Base-by-base conservation (phyloP, 345 rosid species). In the Diplotaxis tenuifolia region DNA sequence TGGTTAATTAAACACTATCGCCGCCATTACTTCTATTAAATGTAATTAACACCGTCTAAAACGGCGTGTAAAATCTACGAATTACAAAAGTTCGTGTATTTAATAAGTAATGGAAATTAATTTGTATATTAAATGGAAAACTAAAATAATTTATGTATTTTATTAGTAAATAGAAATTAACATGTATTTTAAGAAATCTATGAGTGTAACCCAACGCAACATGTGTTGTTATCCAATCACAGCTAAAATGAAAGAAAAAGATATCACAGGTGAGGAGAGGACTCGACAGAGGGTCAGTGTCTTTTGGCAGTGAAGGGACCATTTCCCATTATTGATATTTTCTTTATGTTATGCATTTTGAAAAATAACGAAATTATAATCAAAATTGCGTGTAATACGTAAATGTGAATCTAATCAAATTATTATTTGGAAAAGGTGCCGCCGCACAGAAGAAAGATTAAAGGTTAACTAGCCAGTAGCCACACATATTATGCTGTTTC, bases 361-460 rank as follows among this genome's bases (percentile, higher is more conserved):
- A 29, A 47, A 47, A 61, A 19, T 19, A 19, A 34, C 9, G n/a
- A 12, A 19, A 59, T 4, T 22, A 0, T 9, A 47, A 47, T 47
- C 52, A 47, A 47, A 47, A n/a, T 14, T 16, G 16, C n/a, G n/a
- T n/a, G 19, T 23, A 7, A 69, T n/a, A 6, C 5, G 22, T 54
- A 42, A 70, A 60, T 60, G 74, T 60, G 67, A 60, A 49, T 47
- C 22, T 60, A 3, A 59, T 61, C 0, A 5, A 47, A 5, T 15
- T n/a, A 36, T 14, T 40, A 16, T 20, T 19, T 52, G 14, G 56
- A 19, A 52, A 7, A 42, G 49, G 4, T 42, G 18, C 49, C 49
- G 53, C 53, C 53, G 20, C 3, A 47, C 50, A 42, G 10, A 42
- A 42, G 50, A 42, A 42, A 14, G 16, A 3, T 42, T 42, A 42